A percentile compares a stretch with the other conserved stretches of the same genome.
Evolutionary conservation across 2,329 filamentous ascomycete genomes (phyloP).

Genomic region (Graphilbum fragrans): DNA sequence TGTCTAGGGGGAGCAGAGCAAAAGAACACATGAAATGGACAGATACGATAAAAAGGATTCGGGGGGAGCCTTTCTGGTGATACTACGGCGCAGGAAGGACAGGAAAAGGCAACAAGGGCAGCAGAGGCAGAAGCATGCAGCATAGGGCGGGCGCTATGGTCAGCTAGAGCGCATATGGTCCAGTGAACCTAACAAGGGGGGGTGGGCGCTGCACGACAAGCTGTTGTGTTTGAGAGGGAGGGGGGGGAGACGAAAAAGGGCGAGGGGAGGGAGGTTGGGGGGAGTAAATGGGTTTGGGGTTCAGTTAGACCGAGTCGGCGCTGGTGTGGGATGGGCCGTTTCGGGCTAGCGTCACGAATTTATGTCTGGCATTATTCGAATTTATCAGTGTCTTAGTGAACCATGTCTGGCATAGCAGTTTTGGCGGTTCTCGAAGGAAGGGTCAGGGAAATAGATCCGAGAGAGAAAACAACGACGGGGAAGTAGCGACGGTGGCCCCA

Average conservation of each 20-base stretch:
- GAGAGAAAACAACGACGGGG: neutral
- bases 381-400: too few species aligned
- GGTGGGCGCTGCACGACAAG: conserved; percentile 4
- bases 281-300: conserved; percentile 6
- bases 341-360: neutral
- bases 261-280: neutral
- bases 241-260: neutral
- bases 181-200: neutral
- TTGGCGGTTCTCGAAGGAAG: neutral
- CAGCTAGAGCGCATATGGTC: too few species aligned
- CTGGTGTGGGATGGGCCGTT: neutral
- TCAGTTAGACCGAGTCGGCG: conserved; percentile 5
- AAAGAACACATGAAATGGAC: too few species aligned
- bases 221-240: conserved; percentile 9
- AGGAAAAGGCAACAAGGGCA: too few species aligned
- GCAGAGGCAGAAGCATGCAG: neutral
- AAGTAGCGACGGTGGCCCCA: neutral
- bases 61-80: neutral
- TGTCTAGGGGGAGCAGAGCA: too few species aligned
- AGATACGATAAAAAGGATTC: neutral
- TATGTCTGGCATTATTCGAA: too few species aligned
- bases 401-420: neutral
- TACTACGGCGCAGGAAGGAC: too few species aligned
- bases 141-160: neutral
- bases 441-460: neutral